Base-by-base conservation (phyloP, 2,329 filamentous ascomycete species). In the Dactylonectria estremocensis region DNA sequence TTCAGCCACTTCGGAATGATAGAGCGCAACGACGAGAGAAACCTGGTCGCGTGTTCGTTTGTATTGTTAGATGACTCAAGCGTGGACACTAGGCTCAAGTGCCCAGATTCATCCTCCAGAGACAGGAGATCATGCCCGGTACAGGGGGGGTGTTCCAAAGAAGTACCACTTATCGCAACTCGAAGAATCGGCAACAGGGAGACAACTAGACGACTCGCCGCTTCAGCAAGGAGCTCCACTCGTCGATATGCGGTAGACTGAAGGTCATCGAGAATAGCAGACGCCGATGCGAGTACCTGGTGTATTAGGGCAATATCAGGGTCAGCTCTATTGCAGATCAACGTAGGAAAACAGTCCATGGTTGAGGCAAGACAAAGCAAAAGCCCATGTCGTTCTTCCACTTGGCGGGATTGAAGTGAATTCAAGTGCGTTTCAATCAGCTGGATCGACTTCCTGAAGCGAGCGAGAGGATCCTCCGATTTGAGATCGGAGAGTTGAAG, bases 351-450 rank as follows among this genome's bases (percentile, higher is more conserved):
- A 6, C 79, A 77, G 58, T 90, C 85, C 4, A 91, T 74, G 0
- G 92, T 80, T 5, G 88, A 84, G 2, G 91, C 87, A n/a, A 92
- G 80, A 33, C 87, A 87, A 8, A 92, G 79, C 1, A 93, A 75
- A 5, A 93, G 79, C 0, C 92, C 92, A 74, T 95, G 92, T 2
- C 90, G 84, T 74, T 93, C 90, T 74, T 93, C 91, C 2, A 91
- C 87, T 73, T 94, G 90, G 35, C 91, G 84, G 24, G 74, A 74
- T 46, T 77, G 76, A 5, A 92, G 82, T 1, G 74, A 73, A 43
- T 79, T 75, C 13, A 93, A 76, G 5, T 83, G 81, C 3, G 72
- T 72, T 18, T 84, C 77, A 1, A 92, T 75, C 73, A 82, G 64
- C 65, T 80, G 76, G 69, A 88, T 66, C 1, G 82, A 81, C 7